Evolutionary conservation across 1,284 basidiomycete species (phyloP).

Genomic region (Ganoderma resinaceum): DNA sequence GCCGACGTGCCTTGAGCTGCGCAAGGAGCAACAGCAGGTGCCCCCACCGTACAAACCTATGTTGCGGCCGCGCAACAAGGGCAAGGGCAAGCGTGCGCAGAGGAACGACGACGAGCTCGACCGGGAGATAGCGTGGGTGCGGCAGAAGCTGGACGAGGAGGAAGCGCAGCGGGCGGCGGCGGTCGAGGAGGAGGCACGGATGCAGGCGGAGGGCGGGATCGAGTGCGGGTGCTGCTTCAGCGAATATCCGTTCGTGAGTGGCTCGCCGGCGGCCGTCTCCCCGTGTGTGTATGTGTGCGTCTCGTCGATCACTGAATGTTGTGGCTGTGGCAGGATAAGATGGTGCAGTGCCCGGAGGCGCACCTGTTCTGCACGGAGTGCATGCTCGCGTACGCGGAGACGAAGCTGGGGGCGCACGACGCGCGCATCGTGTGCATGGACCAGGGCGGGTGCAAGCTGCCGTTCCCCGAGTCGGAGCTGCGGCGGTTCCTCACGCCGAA

Average conservation of each 20-base stretch:
- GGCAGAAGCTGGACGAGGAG: conserved; percentile 43
- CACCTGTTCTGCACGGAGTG: conserved; percentile 60
- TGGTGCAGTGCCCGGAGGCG: conserved; percentile 86
- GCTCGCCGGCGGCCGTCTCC: conserved; percentile 9
- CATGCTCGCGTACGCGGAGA: conserved; percentile 45
- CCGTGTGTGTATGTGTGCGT: background rate
- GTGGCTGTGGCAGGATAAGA: conserved; percentile 61
- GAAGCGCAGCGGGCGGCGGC: conserved; percentile 40
- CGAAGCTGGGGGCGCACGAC: conserved; percentile 46
- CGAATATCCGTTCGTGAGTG: conserved; percentile 71
- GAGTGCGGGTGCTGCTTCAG: conserved; percentile 89
- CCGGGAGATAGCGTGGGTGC: conserved; percentile 52
- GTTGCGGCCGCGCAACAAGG: conserved; percentile 49
- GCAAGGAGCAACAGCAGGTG: conserved; percentile 42
- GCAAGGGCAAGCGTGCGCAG: conserved; percentile 37
- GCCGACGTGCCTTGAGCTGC: conserved; percentile 59
- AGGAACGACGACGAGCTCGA: conserved; percentile 45
- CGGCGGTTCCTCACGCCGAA: conserved; percentile 66
- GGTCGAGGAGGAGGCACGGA: conserved; percentile 43
- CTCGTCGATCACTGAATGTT: background rate
- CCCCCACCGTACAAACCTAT: conserved; percentile 48
- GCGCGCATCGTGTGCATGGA: conserved; percentile 81
- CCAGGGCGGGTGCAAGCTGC: conserved; percentile 72
- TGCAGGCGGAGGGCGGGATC: conserved; percentile 55
- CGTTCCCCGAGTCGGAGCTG: conserved; percentile 74